A percentile compares a stretch with the other conserved stretches of the same genome.
Conservation (phyloP, 345 rosid species). For the Cochlearia excelsa region DNA sequence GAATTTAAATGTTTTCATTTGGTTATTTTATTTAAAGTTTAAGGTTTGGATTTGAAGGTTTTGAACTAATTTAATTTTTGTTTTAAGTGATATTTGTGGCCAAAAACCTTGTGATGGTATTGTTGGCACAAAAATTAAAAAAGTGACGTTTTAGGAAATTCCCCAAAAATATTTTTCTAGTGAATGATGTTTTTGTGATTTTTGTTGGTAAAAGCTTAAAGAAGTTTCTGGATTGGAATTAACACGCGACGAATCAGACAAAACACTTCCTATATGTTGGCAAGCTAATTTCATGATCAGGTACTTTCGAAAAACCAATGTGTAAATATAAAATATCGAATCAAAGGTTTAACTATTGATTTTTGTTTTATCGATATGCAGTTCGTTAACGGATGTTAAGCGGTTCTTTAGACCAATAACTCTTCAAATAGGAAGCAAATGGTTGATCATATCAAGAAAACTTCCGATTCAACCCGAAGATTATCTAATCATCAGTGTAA, state of each 20-base stretch:
- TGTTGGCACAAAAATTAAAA: no score
- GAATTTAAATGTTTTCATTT: no score
- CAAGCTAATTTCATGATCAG: slow-evolving; percentile 51
- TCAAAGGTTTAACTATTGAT: slow-evolving; percentile 1
- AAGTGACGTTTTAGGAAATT: no score
- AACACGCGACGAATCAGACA: slow-evolving; percentile 55
- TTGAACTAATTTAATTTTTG: no score
- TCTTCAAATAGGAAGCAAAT: slow-evolving; percentile 77
- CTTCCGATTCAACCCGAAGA: slow-evolving; percentile 72
- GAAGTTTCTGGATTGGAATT: slow-evolving; percentile 48
- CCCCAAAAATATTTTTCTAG: slow-evolving; percentile 8
- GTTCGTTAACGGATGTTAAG: slow-evolving; percentile 59
- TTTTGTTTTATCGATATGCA: slow-evolving; percentile 37
- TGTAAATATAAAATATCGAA: neutral
- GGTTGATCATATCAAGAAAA: slow-evolving; percentile 74
- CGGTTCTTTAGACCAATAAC: slow-evolving; percentile 72
- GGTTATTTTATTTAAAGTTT: no score
- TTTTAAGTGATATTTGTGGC: no score
- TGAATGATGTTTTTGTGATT: slow-evolving; percentile 2
- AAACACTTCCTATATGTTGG: slow-evolving; percentile 82
- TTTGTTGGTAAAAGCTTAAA: slow-evolving; percentile 49
- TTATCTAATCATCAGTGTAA: slow-evolving; percentile 76
- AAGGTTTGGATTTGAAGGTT: no score
- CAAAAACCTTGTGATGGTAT: no score
- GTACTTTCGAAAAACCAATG: slow-evolving; percentile 32